Evolutionary conservation across 2,329 filamentous ascomycete genomes (phyloP).

Genomic region (Pyrenophora seminiperda): DNA sequence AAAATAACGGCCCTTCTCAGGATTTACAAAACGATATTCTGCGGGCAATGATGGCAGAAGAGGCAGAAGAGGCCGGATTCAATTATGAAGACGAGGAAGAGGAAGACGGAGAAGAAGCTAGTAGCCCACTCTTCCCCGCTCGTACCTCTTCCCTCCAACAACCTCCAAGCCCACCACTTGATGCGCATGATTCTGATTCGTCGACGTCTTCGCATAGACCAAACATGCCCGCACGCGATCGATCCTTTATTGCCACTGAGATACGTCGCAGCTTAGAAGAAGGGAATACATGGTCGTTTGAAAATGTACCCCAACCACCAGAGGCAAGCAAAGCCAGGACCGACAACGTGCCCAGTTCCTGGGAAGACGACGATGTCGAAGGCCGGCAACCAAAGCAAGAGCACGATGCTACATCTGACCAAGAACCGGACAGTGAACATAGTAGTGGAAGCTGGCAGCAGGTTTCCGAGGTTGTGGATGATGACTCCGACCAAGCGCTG

Average conservation of each 20-base stretch:
- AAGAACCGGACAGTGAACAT: slow-evolving; percentile 43
- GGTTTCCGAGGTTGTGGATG: slow-evolving; percentile 37
- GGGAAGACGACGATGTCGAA: slow-evolving; percentile 34
- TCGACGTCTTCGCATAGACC: slow-evolving; percentile 44
- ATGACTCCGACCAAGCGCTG: slow-evolving; percentile 35
- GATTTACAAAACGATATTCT: slow-evolving; percentile 13
- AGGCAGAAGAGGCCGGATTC: slow-evolving; percentile 8
- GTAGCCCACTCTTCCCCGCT: slow-evolving; percentile 12
- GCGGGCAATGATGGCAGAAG: slow-evolving; percentile 9
- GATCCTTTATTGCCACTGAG: slow-evolving; percentile 53
- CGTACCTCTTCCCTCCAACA: slow-evolving; percentile 23
- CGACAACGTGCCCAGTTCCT: slow-evolving; percentile 25
- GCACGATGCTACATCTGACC: slow-evolving; percentile 23
- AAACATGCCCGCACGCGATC: slow-evolving; percentile 54
- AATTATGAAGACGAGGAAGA: slow-evolving; percentile 7
- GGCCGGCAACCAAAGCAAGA: slow-evolving; percentile 6
- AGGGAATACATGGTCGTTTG: slow-evolving; percentile 41
- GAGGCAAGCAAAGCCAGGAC: slow-evolving; percentile 3
- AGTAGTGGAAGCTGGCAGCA: slow-evolving; percentile 51
- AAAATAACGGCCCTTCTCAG: not conserved
- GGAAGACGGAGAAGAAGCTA: slow-evolving; percentile 5
- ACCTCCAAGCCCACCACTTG: slow-evolving; percentile 1
- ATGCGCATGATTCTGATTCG: slow-evolving; percentile 12
- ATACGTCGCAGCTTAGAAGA: slow-evolving; percentile 57
- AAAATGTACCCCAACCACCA: slow-evolving; percentile 23